Evolutionary conservation across 306 rosid genomes (phyloP), one percentile per base, ranked within the genome.

Genomic region (Vachellia pachyceras): DNA sequence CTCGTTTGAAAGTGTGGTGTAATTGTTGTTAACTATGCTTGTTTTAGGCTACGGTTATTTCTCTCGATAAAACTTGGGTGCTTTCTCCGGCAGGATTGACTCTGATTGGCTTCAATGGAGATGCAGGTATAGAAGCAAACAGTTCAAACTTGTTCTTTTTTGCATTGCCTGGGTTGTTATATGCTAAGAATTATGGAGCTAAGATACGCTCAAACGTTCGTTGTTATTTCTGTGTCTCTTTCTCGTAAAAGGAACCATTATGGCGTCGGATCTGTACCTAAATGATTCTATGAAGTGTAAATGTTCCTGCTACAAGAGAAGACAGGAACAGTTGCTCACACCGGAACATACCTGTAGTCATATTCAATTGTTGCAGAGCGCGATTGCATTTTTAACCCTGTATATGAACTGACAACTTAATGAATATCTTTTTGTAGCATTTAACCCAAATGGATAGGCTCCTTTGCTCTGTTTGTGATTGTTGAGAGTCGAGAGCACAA

Each of bases 361-460:
- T 69, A 46, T 47, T 77, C 33, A 3, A 7, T 67, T 58, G 25
- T 52, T 6, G 20, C 55, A 5, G 6, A 7, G 18, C 40, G n/a
- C 54, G 29, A 41, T 57, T 39, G 12, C 58, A 57, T 57, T 29
- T 33, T 71, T 57, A 71, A 66, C 42, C 40, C 47, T 49, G 44
- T 67, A 40, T 71, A 61, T 75, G 63, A 22, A 50, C 37, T 78
- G 41, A 66, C 23, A 58, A 60, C 36, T 76, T 66, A n/a, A 72
- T 58, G 29, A 45, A 18, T n/a, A 39, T 85, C 63, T 46, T 11
- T 40, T 4, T 33, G 44, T 49, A 7, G 18, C 17, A 49, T 50
- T 20, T 9, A 18, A 73, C 22, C 46, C 33, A 29, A 65, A 65
- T 36, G 20, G 69, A 35, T 5, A 35, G 45, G 7, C 22, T 65